Evolutionary conservation across 306 rosid genomes (phyloP).

Genomic region (Cucurbita maxima): DNA sequence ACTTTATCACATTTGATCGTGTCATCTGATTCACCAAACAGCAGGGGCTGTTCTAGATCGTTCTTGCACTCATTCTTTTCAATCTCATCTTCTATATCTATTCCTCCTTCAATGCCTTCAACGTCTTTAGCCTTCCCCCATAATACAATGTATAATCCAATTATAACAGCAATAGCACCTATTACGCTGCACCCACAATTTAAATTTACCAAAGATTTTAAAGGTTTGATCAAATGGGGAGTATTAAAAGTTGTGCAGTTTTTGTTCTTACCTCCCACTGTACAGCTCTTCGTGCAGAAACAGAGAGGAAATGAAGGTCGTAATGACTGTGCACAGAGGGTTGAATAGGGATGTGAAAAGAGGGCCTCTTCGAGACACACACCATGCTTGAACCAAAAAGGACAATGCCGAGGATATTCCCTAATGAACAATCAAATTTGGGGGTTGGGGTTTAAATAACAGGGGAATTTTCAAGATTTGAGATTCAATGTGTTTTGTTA

Average conservation of each 20-base stretch:
- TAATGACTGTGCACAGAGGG: slow-evolving; percentile 50
- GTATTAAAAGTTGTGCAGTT: background rate
- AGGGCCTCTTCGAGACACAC: slow-evolving; percentile 53
- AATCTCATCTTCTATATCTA: slow-evolving; percentile 1
- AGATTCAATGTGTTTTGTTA: background rate
- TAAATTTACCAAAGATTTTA: background rate
- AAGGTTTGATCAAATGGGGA: background rate
- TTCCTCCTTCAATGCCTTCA: slow-evolving; percentile 15
- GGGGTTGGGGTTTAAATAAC: background rate
- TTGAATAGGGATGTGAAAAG: slow-evolving; percentile 55
- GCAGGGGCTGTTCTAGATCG: slow-evolving; percentile 44
- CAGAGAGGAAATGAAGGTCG: slow-evolving; percentile 27
- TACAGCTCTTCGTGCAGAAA: slow-evolving; percentile 41
- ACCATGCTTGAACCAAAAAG: slow-evolving; percentile 48
- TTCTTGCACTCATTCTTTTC: background rate
- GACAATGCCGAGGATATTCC: slow-evolving; percentile 46
- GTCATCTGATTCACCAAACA: background rate
- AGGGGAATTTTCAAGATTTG: background rate
- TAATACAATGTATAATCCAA: slow-evolving; percentile 44
- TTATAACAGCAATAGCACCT: slow-evolving; percentile 40
- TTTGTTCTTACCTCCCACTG: slow-evolving; percentile 33
- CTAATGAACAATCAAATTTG: slow-evolving; percentile 6
- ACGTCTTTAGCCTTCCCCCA: slow-evolving; percentile 63
- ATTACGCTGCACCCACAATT: slow-evolving; percentile 27
- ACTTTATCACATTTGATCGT: background rate